Evolutionary conservation across 768 basidiomycete species (phyloP).

Genomic region (Russula compacta): DNA sequence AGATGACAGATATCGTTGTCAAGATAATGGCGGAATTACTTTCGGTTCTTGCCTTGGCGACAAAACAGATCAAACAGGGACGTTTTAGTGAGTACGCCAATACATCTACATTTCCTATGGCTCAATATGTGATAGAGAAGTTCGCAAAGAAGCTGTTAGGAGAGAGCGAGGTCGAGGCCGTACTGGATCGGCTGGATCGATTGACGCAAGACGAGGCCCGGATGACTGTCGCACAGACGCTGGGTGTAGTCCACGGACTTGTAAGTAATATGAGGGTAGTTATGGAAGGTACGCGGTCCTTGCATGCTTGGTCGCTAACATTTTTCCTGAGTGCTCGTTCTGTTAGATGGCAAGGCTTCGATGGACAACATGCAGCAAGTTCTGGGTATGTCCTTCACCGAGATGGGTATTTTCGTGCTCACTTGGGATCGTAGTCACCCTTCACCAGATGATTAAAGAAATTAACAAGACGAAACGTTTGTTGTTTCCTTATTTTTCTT

Average conservation of each 20-base stretch:
- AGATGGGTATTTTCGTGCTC: neutral
- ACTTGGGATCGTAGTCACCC: neutral
- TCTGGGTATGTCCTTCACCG: neutral
- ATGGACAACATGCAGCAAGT: neutral
- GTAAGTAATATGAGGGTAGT: neutral
- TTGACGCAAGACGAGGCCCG: slow-evolving; percentile 2
- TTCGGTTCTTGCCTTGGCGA: slow-evolving; percentile 4
- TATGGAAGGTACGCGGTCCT: neutral
- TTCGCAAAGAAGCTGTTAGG: slow-evolving; percentile 4
- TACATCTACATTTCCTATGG: too few species aligned
- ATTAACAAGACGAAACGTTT: neutral
- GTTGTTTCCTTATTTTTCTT: too few species aligned
- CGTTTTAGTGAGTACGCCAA: neutral
- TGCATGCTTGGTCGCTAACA: neutral
- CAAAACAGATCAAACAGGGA: neutral
- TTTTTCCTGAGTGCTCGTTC: neutral
- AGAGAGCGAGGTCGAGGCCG: neutral
- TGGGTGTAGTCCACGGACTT: neutral
- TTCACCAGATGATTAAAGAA: neutral
- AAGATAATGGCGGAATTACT: slow-evolving; percentile 2
- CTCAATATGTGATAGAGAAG: neutral
- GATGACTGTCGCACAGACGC: neutral
- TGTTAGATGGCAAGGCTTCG: neutral
- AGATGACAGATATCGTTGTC: neutral
- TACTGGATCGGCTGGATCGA: neutral